These are phyloP conservation scores for Amorphotheca resinae DNA, from an alignment of 495 filamentous ascomycete species.

Conservation along the genomic window DNA sequence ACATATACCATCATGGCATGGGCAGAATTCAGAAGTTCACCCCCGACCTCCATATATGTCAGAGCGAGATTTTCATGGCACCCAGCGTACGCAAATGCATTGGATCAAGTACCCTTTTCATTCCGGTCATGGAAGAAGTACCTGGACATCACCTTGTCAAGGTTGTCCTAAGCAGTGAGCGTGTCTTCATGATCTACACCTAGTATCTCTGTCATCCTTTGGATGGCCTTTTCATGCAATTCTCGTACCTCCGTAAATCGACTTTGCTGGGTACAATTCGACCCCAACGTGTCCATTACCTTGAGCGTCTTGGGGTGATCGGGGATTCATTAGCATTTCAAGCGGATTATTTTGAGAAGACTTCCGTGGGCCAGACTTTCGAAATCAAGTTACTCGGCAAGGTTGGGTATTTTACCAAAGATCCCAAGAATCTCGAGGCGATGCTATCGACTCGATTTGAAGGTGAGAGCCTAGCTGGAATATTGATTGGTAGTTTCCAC, in stretches of 20 bases:
- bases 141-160: neutral
- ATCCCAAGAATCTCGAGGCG: conserved; percentile 31
- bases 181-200: conserved; percentile 3
- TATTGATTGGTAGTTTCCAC: too few species aligned
- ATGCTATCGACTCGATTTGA: conserved; percentile 28
- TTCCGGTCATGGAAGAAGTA: conserved; percentile 9
- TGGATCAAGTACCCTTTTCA: conserved; percentile 22
- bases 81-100: conserved; percentile 24
- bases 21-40: conserved; percentile 21
- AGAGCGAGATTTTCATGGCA: conserved; percentile 21
- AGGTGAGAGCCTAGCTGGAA: conserved; percentile 20
- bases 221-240: conserved; percentile 4
- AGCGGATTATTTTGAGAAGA: conserved; percentile 3
- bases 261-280: neutral
- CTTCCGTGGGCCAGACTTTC: conserved; percentile 1
- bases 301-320: conserved; percentile 7
- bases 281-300: conserved; percentile 2
- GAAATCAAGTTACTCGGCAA: conserved; percentile 18
- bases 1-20: conserved; percentile 23
- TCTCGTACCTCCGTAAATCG: neutral
- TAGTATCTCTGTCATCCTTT: neutral
- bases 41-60: conserved; percentile 9
- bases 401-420: conserved; percentile 31
- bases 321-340: conserved; percentile 5
- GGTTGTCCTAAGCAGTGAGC: conserved; percentile 1